A percentile compares a stretch with the other conserved stretches of the same genome.
These are phyloP conservation scores for Gyrodon lividus DNA, from an alignment of 768 basidiomycete genomes.

Conservation along the genomic window DNA sequence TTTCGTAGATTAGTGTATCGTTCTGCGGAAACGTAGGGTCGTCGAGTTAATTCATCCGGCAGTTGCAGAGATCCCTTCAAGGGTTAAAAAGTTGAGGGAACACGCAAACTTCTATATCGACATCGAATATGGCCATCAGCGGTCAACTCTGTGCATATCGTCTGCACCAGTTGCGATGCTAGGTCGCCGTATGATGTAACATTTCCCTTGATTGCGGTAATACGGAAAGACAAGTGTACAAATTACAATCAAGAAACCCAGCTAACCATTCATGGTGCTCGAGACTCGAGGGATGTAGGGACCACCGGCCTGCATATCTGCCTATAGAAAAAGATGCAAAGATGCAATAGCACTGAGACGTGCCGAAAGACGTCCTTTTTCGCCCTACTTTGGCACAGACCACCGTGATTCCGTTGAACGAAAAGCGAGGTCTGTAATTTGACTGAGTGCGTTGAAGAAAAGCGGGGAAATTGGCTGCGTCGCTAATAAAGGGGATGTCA, in stretches of 20 bases:
- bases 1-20: too few relatives aligned
- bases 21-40: not conserved
- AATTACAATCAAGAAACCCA: not conserved
- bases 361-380: constrained; percentile 23
- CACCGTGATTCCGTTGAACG: constrained; percentile 13
- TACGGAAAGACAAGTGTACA: not conserved
- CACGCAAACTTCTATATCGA: too few relatives aligned
- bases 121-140: too few relatives aligned
- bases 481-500: not conserved
- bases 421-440: constrained; percentile 30
- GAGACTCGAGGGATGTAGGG: constrained; percentile 26
- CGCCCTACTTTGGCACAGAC: constrained; percentile 38
- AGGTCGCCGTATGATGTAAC: too few relatives aligned
- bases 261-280: not conserved
- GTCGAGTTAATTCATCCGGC: too few relatives aligned
- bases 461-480: not conserved
- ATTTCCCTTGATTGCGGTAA: too few relatives aligned
- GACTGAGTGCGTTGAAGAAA: constrained; percentile 32
- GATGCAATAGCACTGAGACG: constrained; percentile 33
- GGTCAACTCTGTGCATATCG: too few relatives aligned
- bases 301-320: constrained; percentile 32
- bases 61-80: not conserved
- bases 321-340: constrained; percentile 13
- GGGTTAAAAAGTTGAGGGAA: too few relatives aligned
- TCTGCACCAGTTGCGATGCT: too few relatives aligned